phyloP scores from a whole-genome alignment of 176 grass and related monocot genomes.

The Rhynchospora breviuscula region DNA sequence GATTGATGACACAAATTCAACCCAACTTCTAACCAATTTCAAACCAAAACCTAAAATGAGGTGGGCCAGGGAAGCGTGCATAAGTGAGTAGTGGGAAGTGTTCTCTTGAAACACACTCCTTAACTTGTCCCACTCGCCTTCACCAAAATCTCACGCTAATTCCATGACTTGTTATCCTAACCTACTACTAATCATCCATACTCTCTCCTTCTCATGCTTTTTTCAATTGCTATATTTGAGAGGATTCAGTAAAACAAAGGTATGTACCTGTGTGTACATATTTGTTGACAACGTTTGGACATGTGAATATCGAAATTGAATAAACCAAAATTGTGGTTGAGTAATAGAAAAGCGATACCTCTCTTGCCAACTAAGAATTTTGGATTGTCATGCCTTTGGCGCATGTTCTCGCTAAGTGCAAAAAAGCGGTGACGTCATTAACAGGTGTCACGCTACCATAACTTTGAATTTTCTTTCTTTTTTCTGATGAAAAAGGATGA shows the following conservation, averaged over 20 bases:
- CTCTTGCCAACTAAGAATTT: constrained; percentile 13
- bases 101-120: constrained; percentile 24
- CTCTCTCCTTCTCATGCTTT: constrained; percentile 4
- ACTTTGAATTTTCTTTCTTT: not conserved
- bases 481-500: not conserved
- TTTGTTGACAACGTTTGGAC: not conserved
- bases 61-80: not conserved
- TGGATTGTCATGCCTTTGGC: constrained; percentile 8
- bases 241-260: not conserved
- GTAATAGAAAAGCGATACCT: not conserved
- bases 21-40: constrained; percentile 12
- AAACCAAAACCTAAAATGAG: constrained; percentile 22
- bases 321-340: not conserved
- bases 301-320: not conserved
- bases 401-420: constrained; percentile 8
- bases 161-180: constrained; percentile 18
- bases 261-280: not conserved
- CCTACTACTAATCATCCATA: constrained; percentile 12
- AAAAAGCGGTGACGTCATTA: not conserved
- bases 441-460: not conserved
- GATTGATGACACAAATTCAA: constrained; percentile 36
- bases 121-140: not conserved
- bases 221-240: not conserved
- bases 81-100: constrained; percentile 13
- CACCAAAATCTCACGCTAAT: constrained; percentile 28